A percentile compares a stretch with the other conserved stretches of the same genome.
Conservation (phyloP, 441 rosid genomes). For the Isatis lusitanica region DNA sequence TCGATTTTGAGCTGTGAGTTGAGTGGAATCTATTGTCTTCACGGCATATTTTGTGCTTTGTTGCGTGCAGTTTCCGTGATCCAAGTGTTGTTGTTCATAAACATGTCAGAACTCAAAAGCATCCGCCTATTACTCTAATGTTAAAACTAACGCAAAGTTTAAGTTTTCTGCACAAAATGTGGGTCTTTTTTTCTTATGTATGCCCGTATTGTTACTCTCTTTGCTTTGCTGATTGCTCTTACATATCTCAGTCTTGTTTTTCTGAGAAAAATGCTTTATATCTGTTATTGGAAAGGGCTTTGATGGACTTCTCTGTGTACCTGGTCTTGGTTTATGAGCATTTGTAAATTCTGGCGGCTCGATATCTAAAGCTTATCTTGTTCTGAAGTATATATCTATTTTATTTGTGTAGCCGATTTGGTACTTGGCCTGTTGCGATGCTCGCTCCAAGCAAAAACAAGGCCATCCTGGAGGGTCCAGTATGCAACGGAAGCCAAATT, state of each 20-base stretch:
- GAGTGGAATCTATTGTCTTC: neutral
- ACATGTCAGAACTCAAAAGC: neutral
- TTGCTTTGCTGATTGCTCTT: slow-evolving; percentile 15
- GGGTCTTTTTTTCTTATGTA: neutral
- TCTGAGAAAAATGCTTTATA: slow-evolving; percentile 6
- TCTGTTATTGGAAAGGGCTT: neutral
- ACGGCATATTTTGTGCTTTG: neutral
- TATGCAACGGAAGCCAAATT: slow-evolving; percentile 82
- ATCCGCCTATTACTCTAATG: neutral
- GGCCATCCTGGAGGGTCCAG: slow-evolving; percentile 90
- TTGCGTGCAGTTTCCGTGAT: neutral
- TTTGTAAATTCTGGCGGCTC: neutral
- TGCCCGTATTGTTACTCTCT: neutral
- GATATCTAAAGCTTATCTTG: neutral
- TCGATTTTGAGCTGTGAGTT: slow-evolving; percentile 10
- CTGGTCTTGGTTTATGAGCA: neutral
- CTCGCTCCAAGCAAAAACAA: slow-evolving; percentile 92
- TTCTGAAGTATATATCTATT: neutral
- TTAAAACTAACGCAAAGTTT: neutral
- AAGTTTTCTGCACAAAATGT: neutral
- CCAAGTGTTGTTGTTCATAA: neutral
- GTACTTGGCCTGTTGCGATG: slow-evolving; percentile 98
- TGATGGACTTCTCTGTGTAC: neutral
- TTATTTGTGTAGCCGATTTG: slow-evolving; percentile 66
- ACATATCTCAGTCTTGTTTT: neutral